phyloP scores from a whole-genome alignment of 78 protist species.

The Speleostelium caveatum region DNA sequence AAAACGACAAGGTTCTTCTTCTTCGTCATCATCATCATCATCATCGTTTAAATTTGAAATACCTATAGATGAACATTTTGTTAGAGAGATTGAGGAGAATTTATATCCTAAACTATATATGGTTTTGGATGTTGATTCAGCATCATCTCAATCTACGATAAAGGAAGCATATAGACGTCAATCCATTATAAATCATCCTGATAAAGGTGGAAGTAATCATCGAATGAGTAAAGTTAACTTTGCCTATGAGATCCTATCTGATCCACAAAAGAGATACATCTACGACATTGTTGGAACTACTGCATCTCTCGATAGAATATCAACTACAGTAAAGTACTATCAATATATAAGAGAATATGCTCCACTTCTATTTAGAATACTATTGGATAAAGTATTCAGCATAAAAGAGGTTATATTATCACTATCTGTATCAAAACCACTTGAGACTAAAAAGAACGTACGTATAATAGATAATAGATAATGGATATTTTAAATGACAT shows the following conservation, averaged over 20 bases:
- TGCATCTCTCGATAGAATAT: not conserved
- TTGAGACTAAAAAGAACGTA: too few species aligned
- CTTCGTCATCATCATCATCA: too few species aligned
- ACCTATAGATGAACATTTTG: too few species aligned
- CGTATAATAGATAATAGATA: too few species aligned
- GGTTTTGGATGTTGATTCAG: slow-evolving; percentile 1
- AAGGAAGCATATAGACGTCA: slow-evolving; percentile 1
- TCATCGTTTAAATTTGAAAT: too few species aligned
- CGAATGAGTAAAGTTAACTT: not conserved
- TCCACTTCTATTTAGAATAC: not conserved
- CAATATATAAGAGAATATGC: not conserved
- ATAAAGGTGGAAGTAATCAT: slow-evolving; percentile 20
- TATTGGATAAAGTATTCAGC: not conserved
- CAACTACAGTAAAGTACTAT: too few species aligned
- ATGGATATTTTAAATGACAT: too few species aligned
- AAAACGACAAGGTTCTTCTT: too few species aligned
- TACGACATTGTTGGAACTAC: slow-evolving; percentile 17
- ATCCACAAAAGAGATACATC: not conserved
- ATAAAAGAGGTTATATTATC: too few species aligned
- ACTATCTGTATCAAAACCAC: too few species aligned
- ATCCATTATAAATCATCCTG: slow-evolving; percentile 66
- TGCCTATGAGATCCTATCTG: slow-evolving; percentile 30
- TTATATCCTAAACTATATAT: slow-evolving; percentile 31
- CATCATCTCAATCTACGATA: slow-evolving; percentile 10
- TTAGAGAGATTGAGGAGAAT: too few species aligned